A percentile compares a stretch with the other conserved stretches of the same genome.
Conservation (phyloP, 2,329 filamentous ascomycete species). For the Clarireedia monteithiana region DNA sequence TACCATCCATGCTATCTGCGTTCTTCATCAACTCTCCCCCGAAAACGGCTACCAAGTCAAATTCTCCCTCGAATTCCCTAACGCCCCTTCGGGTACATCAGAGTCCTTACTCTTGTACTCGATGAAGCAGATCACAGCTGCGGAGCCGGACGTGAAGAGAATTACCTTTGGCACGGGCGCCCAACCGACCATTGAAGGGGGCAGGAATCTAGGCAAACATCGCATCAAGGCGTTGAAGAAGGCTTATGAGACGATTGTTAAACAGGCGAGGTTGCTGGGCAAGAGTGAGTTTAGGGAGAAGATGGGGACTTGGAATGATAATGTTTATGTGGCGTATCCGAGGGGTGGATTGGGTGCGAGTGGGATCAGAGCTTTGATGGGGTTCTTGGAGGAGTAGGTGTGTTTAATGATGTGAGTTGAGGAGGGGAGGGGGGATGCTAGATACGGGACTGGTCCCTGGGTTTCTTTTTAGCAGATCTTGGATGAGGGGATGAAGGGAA, state of each 20-base stretch:
- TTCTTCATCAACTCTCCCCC: constrained; percentile 73
- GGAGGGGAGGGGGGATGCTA: no score
- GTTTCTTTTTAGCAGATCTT: no score
- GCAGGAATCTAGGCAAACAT: constrained; percentile 73
- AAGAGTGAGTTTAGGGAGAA: constrained; percentile 90
- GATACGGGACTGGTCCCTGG: no score
- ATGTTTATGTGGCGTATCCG: constrained; percentile 85
- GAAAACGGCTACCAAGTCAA: constrained; percentile 89
- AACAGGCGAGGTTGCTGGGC: constrained; percentile 71
- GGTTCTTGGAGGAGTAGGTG: constrained; percentile 64
- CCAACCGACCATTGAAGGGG: constrained; percentile 63
- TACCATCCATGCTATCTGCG: constrained; percentile 67
- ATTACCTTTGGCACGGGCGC: constrained; percentile 88
- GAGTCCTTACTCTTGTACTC: constrained; percentile 73
- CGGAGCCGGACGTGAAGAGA: constrained; percentile 48
- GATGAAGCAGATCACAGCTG: constrained; percentile 44
- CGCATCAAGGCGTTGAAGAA: constrained; percentile 74
- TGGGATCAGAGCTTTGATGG: constrained; percentile 77
- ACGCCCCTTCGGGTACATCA: constrained; percentile 77
- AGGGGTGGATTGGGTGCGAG: constrained; percentile 74
- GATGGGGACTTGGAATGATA: constrained; percentile 76
- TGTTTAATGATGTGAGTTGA: no score
- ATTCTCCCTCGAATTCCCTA: constrained; percentile 90
- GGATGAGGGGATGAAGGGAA: no score
- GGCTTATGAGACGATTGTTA: constrained; percentile 74